These are phyloP conservation scores for Chaetomiaceae sp. DNA, from an alignment of 2,329 filamentous ascomycete genomes.

Conservation along the genomic window DNA sequence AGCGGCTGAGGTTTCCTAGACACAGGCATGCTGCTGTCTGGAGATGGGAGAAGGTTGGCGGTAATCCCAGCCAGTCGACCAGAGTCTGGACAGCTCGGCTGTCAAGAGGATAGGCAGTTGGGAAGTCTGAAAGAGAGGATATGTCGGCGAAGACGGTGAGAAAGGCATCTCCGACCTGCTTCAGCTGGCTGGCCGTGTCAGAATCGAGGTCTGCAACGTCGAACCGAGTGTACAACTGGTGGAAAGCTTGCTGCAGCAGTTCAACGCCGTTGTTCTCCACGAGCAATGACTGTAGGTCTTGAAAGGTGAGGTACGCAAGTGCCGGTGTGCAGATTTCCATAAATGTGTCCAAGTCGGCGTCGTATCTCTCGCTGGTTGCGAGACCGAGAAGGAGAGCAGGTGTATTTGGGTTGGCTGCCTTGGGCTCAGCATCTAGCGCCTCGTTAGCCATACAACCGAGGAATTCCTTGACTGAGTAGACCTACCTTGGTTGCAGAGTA, in stretches of 20 bases:
- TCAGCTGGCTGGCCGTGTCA: slow-evolving; percentile 44
- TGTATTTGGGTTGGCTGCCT: slow-evolving; percentile 42
- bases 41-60: slow-evolving; percentile 38
- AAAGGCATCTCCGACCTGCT: slow-evolving; percentile 46
- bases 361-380: slow-evolving; percentile 38
- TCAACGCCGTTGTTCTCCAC: slow-evolving; percentile 38
- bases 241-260: slow-evolving; percentile 46
- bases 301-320: slow-evolving; percentile 52
- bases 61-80: slow-evolving; percentile 38
- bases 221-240: slow-evolving; percentile 44
- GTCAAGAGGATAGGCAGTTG: slow-evolving; percentile 35
- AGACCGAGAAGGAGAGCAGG: slow-evolving; percentile 48
- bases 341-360: slow-evolving; percentile 52
- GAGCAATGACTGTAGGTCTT: slow-evolving; percentile 47
- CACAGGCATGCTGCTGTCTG: slow-evolving; percentile 57
- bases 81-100: slow-evolving; percentile 37
- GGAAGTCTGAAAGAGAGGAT: slow-evolving; percentile 41
- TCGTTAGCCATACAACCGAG: slow-evolving; percentile 10
- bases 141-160: slow-evolving; percentile 48
- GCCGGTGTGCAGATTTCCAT: slow-evolving; percentile 48
- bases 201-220: slow-evolving; percentile 39
- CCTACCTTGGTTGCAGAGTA: slow-evolving; percentile 49
- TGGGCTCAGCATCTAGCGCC: slow-evolving; percentile 42
- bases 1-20: slow-evolving; percentile 58
- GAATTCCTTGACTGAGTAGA: neutral